A percentile compares a stretch with the other conserved stretches of the same genome.
Conservation (phyloP, 176 grass and related monocot species). For the Oryza longistaminata region DNA sequence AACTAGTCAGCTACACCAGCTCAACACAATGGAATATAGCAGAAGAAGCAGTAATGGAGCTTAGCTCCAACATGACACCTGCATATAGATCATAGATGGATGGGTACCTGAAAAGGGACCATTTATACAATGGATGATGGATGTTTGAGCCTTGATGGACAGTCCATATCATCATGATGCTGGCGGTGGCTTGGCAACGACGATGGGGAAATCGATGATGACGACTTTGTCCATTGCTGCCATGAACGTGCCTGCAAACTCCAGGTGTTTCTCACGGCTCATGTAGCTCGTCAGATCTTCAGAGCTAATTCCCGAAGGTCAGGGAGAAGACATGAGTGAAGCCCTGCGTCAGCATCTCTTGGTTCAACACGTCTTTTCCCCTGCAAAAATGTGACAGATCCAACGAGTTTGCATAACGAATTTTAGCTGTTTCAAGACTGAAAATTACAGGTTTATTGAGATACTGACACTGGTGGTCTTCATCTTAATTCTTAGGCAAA, state of each 20-base stretch:
- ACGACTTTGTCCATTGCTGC: constrained; percentile 62
- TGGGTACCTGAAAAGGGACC: not conserved
- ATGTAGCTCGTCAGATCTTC: constrained; percentile 45
- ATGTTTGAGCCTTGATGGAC: not conserved
- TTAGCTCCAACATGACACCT: not conserved
- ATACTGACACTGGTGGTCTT: not conserved
- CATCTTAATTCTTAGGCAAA: no score
- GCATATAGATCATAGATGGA: not conserved
- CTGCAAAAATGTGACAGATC: constrained; percentile 10
- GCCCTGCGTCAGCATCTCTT: constrained; percentile 49
- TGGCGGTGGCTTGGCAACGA: constrained; percentile 41
- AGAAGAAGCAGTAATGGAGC: not conserved
- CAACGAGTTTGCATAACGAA: not conserved
- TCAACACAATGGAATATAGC: not conserved
- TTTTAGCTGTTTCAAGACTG: not conserved
- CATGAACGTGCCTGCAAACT: constrained; percentile 60
- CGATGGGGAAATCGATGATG: constrained; percentile 61
- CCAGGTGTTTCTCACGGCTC: constrained; percentile 45
- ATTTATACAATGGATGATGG: not conserved
- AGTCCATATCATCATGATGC: not conserved
- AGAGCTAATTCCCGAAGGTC: constrained; percentile 33
- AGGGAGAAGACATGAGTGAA: constrained; percentile 57
- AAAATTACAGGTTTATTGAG: not conserved
- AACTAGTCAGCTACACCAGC: constrained; percentile 1
- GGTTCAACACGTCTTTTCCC: constrained; percentile 35